phyloP scores from a whole-genome alignment of 306 rosid species.

The Astragalus membranaceus region DNA sequence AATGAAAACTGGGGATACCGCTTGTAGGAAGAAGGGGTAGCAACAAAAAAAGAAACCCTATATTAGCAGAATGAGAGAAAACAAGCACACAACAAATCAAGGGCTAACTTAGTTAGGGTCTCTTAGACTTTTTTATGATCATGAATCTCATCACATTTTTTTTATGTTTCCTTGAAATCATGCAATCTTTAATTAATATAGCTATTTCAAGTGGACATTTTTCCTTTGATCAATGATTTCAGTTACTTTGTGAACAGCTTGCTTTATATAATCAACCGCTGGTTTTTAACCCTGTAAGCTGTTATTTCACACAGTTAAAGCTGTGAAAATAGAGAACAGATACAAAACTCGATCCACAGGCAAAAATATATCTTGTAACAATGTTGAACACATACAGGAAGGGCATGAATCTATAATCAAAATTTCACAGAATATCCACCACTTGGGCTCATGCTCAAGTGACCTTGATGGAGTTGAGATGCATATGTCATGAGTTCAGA shows the following conservation, averaged over 20 bases:
- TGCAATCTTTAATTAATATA: background rate
- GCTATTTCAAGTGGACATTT: background rate
- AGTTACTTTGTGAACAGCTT: background rate
- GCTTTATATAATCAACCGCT: background rate
- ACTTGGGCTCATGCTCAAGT: background rate
- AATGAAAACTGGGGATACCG: background rate
- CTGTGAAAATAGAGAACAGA: background rate
- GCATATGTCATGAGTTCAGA: too few species aligned
- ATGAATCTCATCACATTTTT: background rate
- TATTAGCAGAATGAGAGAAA: background rate
- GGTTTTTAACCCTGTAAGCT: constrained; percentile 8
- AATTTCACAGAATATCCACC: background rate
- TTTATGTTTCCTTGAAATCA: background rate
- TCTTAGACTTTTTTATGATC: background rate
- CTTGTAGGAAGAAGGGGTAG: background rate
- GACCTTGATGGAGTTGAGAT: background rate
- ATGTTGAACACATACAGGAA: background rate
- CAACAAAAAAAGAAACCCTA: constrained; percentile 12
- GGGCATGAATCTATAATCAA: background rate
- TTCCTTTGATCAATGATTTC: background rate
- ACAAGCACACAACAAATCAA: too few species aligned
- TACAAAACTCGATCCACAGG: background rate
- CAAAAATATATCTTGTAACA: background rate
- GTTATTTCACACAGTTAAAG: background rate
- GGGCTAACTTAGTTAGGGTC: too few species aligned